Percentiles rank a stretch among this genome's conserved stretches.
These are phyloP conservation scores for Spathaspora passalidarum DNA, from an alignment of 805 yeast species.

Conservation along the genomic window DNA sequence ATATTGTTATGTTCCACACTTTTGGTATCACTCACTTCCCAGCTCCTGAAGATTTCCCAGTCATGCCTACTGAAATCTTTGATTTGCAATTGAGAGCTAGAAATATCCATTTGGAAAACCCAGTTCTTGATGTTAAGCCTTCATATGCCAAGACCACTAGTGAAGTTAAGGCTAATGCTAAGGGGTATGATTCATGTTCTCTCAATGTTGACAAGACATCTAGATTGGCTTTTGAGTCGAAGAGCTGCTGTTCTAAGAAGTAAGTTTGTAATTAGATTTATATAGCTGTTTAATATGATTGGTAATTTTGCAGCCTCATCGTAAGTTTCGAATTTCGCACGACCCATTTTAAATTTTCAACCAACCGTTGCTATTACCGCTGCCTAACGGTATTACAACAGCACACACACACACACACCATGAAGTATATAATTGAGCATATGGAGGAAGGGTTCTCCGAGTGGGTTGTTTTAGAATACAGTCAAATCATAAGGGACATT, in stretches of 20 bases:
- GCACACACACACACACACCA: constrained; percentile 26
- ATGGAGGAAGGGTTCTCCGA: constrained; percentile 97
- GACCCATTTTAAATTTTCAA: neutral
- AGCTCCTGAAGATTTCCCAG: constrained; percentile 86
- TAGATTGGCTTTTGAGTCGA: constrained; percentile 33
- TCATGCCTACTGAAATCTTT: constrained; percentile 85
- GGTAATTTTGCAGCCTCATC: neutral
- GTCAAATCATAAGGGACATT: constrained; percentile 77
- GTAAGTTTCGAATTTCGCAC: neutral
- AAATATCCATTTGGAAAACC: constrained; percentile 74
- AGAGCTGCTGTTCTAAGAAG: constrained; percentile 18
- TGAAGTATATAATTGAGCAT: constrained; percentile 94
- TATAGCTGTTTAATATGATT: neutral
- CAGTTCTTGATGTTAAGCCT: constrained; percentile 72
- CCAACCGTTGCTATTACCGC: too few relatives aligned
- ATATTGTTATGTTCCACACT: constrained; percentile 74
- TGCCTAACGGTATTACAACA: too few relatives aligned
- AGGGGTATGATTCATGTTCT: constrained; percentile 32
- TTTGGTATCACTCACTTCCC: constrained; percentile 87
- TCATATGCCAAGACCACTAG: constrained; percentile 44
- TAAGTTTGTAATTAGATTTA: neutral
- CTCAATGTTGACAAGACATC: constrained; percentile 38
- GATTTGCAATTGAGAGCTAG: constrained; percentile 73
- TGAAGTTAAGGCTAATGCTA: constrained; percentile 35
- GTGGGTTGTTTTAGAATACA: constrained; percentile 90